A percentile compares a stretch with the other conserved stretches of the same genome.
Conservation (phyloP, 371 early-diverging fungal species). For the Syncephalastrum sp. region DNA sequence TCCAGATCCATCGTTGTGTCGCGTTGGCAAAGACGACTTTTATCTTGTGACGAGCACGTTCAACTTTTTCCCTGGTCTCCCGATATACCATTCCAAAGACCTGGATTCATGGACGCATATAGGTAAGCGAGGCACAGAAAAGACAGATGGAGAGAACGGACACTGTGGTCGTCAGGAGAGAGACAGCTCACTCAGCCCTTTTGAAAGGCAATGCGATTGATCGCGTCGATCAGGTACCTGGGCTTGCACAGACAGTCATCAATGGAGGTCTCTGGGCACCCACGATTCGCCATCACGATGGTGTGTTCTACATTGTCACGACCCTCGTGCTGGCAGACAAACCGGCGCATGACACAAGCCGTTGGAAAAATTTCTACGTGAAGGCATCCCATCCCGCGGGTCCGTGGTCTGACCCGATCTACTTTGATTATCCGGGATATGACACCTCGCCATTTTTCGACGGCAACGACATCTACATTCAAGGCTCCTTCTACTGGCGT, state of each 20-base stretch:
- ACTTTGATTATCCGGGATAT: constrained; percentile 19
- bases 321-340: constrained; percentile 11
- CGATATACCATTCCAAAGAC: constrained; percentile 27
- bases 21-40: constrained; percentile 22
- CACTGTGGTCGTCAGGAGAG: not conserved
- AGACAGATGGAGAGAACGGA: not conserved
- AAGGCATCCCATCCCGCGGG: constrained; percentile 14
- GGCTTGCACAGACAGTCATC: constrained; percentile 8
- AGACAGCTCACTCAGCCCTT: too few species aligned
- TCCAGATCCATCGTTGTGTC: constrained; percentile 29
- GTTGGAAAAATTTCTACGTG: constrained; percentile 14
- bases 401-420: constrained; percentile 25
- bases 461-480: constrained; percentile 15
- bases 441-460: constrained; percentile 16
- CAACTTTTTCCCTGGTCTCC: constrained; percentile 34
- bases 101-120: constrained; percentile 14
- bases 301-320: constrained; percentile 15
- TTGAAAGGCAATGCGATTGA: constrained; percentile 20
- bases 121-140: constrained; percentile 12
- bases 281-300: constrained; percentile 22
- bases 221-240: constrained; percentile 14
- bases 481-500: constrained; percentile 16
- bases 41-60: constrained; percentile 39
- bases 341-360: constrained; percentile 6
- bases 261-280: constrained; percentile 31